Evolutionary conservation across 2,329 filamentous ascomycete species (phyloP).

Genomic region (Talaromyces sp.): DNA sequence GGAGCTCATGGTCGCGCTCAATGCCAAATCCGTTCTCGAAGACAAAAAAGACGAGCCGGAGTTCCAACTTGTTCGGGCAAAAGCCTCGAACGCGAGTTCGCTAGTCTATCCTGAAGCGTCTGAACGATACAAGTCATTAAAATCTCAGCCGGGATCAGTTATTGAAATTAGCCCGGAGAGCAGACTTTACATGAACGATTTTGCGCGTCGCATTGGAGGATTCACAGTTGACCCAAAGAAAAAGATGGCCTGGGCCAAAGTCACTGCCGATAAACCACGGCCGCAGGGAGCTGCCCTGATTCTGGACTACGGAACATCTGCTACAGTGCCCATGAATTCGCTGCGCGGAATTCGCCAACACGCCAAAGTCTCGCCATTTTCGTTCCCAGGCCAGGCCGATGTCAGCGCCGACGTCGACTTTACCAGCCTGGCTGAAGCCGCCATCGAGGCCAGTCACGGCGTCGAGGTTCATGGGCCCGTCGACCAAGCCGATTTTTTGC

Average conservation of each 20-base stretch:
- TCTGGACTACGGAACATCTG: constrained; percentile 83
- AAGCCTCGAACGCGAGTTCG: constrained; percentile 72
- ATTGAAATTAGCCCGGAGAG: constrained; percentile 91
- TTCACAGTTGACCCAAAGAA: constrained; percentile 31
- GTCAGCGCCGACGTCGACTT: constrained; percentile 94
- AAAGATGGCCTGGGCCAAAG: not conserved
- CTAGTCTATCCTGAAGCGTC: constrained; percentile 81
- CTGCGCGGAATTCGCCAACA: constrained; percentile 83
- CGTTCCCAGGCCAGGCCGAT: constrained; percentile 75
- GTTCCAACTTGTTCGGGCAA: constrained; percentile 79
- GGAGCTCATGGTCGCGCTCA: constrained; percentile 72
- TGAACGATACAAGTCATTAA: constrained; percentile 71
- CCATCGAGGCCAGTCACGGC: constrained; percentile 67
- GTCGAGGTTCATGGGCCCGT: constrained; percentile 93
- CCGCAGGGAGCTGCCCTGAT: constrained; percentile 88
- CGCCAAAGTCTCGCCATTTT: constrained; percentile 71
- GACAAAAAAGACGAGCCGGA: constrained; percentile 59
- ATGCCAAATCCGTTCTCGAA: constrained; percentile 53
- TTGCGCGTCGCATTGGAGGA: constrained; percentile 80
- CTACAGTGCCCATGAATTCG: constrained; percentile 79
- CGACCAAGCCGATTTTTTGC: constrained; percentile 75
- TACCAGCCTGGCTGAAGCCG: constrained; percentile 75
- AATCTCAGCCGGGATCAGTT: constrained; percentile 61
- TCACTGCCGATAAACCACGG: constrained; percentile 42
- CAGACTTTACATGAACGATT: constrained; percentile 71